Evolutionary conservation across 2,329 filamentous ascomycete species (phyloP).

Genomic region (Xylariaceae sp.): DNA sequence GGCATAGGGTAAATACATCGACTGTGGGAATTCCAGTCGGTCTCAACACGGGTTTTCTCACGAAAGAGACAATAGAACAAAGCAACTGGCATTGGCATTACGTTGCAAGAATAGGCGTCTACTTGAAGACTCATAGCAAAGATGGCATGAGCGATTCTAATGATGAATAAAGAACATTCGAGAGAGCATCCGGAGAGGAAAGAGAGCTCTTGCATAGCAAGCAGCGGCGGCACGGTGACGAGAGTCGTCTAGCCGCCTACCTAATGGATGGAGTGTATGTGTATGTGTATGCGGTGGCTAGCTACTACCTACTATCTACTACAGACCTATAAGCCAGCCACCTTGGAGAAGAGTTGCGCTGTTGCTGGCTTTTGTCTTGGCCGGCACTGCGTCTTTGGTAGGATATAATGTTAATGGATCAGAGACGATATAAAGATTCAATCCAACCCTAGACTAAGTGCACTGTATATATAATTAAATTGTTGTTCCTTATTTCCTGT

Average conservation of each 20-base stretch:
- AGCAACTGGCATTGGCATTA: conserved; percentile 26
- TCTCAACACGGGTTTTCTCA: conserved; percentile 27
- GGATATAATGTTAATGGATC: conserved; percentile 34
- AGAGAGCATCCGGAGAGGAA: neutral
- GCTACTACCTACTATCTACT: conserved; percentile 28
- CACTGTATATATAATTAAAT: neutral
- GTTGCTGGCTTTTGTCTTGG: conserved; percentile 15
- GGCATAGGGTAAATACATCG: conserved; percentile 27
- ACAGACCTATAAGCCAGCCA: conserved; percentile 17
- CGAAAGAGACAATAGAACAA: conserved; percentile 29
- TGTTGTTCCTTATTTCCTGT: neutral
- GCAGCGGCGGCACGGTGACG: too few relatives aligned
- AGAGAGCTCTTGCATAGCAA: neutral
- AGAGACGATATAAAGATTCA: conserved; percentile 24
- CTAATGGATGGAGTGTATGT: conserved; percentile 24
- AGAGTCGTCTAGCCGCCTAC: neutral
- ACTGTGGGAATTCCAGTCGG: conserved; percentile 34
- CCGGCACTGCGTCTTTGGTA: conserved; percentile 20
- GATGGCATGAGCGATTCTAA: conserved; percentile 29
- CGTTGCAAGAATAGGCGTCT: conserved; percentile 24
- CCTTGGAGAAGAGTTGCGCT: conserved; percentile 11
- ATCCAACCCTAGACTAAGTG: conserved; percentile 13
- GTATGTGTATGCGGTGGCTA: conserved; percentile 22
- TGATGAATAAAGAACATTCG: conserved; percentile 25
- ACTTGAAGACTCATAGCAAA: conserved; percentile 25